Percentiles rank a stretch among this genome's conserved stretches.
These are phyloP conservation scores for Boletus insuetus DNA, from an alignment of 768 basidiomycete species.

Conservation along the genomic window DNA sequence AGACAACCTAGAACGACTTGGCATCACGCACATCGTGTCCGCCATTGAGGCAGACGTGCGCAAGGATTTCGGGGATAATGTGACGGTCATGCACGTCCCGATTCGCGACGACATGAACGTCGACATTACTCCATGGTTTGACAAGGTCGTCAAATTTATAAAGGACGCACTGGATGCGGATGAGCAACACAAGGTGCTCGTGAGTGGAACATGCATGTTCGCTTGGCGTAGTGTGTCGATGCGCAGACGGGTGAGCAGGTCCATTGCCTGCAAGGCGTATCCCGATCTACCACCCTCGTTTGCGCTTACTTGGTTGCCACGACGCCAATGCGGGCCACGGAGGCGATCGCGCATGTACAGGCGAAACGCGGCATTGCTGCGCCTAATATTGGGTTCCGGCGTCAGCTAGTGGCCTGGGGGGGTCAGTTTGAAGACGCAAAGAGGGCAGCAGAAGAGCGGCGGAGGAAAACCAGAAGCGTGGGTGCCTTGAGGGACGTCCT, in stretches of 20 bases:
- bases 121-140: constrained; percentile 47
- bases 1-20: constrained; percentile 48
- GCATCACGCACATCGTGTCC: constrained; percentile 73
- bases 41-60: constrained; percentile 47
- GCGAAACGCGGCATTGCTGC: constrained; percentile 56
- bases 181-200: constrained; percentile 46
- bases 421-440: constrained; percentile 28
- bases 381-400: constrained; percentile 67
- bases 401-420: constrained; percentile 48
- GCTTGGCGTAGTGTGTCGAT: neutral
- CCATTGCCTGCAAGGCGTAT: constrained; percentile 75
- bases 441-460: constrained; percentile 16
- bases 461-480: constrained; percentile 7
- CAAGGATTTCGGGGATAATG: constrained; percentile 23
- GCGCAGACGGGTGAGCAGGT: constrained; percentile 42
- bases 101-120: constrained; percentile 40
- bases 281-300: constrained; percentile 72
- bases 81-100: constrained; percentile 52
- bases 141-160: constrained; percentile 52
- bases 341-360: constrained; percentile 56
- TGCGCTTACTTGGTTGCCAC: constrained; percentile 65
- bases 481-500: constrained; percentile 3
- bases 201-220: constrained; percentile 28
- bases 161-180: constrained; percentile 43
- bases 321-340: constrained; percentile 47